A percentile compares a stretch with the other conserved stretches of the same genome.
These are phyloP conservation scores for Picochlorum sp. DNA, from an alignment of 139 green algal species.

Conservation along the genomic window DNA sequence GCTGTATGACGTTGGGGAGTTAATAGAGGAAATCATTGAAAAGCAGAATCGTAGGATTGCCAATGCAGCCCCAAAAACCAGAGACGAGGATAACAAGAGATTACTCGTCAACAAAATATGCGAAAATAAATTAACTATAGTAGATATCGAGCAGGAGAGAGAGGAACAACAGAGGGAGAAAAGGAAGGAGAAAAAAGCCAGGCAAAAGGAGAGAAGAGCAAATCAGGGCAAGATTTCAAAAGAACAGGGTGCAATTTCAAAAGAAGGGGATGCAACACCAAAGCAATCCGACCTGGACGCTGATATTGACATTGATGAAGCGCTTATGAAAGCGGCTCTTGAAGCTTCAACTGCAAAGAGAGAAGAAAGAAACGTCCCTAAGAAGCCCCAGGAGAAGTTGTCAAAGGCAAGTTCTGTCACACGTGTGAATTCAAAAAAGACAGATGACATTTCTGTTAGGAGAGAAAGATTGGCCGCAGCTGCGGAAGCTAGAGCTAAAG, in stretches of 20 bases:
- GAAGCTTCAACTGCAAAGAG: slow-evolving; percentile 5
- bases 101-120: no score
- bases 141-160: slow-evolving; percentile 1
- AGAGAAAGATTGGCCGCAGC: slow-evolving; percentile 59
- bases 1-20: slow-evolving; percentile 24
- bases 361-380: no score
- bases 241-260: slow-evolving; percentile 50
- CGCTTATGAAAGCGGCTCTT: not conserved
- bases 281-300: slow-evolving; percentile 33
- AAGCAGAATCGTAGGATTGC: not conserved
- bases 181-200: not conserved
- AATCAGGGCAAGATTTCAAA: slow-evolving; percentile 1
- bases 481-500: slow-evolving; percentile 60
- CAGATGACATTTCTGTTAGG: slow-evolving; percentile 30
- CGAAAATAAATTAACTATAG: no score
- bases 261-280: slow-evolving; percentile 25
- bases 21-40: not conserved
- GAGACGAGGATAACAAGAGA: not conserved
- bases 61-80: not conserved
- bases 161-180: not conserved
- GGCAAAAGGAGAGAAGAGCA: not conserved
- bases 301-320: slow-evolving; percentile 29
- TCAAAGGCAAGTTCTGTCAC: not conserved
- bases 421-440: no score
- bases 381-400: not conserved